Evolutionary conservation across 1,139 yeast genomes (phyloP).

Genomic region (Lodderomyces metapsilosis): DNA sequence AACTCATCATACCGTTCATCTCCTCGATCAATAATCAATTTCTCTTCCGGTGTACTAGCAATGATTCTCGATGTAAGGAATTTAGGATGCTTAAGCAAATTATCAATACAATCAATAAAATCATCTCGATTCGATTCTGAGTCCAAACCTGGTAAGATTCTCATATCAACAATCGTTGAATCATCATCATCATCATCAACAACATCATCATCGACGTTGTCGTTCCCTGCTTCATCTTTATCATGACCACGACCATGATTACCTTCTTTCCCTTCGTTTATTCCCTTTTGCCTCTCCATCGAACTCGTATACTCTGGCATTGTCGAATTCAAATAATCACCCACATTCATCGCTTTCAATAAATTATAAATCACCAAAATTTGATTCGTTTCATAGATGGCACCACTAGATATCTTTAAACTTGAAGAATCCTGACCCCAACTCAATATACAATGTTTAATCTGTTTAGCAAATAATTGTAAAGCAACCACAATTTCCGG

Average conservation of each 20-base stretch:
- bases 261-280: too few species aligned
- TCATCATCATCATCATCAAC: constrained; percentile 13
- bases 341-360: constrained; percentile 48
- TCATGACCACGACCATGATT: background rate
- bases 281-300: too few species aligned
- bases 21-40: constrained; percentile 45
- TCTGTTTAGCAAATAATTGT: constrained; percentile 63
- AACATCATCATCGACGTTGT: background rate
- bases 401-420: constrained; percentile 60
- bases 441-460: constrained; percentile 57
- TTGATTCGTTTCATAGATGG: constrained; percentile 77
- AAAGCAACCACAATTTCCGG: constrained; percentile 69
- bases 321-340: constrained; percentile 32
- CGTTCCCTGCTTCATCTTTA: background rate
- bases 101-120: constrained; percentile 58
- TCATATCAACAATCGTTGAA: constrained; percentile 22
- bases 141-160: constrained; percentile 62
- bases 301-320: constrained; percentile 6
- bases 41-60: constrained; percentile 66
- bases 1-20: constrained; percentile 41
- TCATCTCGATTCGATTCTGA: constrained; percentile 54
- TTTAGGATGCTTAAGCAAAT: constrained; percentile 82
- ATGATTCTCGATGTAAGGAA: constrained; percentile 68
- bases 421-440: constrained; percentile 65
- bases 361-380: constrained; percentile 65